Percentiles rank a stretch among this genome's conserved stretches.
Evolutionary conservation across 2,329 filamentous ascomycete genomes (phyloP).

Genomic region (Zalaria sp.): DNA sequence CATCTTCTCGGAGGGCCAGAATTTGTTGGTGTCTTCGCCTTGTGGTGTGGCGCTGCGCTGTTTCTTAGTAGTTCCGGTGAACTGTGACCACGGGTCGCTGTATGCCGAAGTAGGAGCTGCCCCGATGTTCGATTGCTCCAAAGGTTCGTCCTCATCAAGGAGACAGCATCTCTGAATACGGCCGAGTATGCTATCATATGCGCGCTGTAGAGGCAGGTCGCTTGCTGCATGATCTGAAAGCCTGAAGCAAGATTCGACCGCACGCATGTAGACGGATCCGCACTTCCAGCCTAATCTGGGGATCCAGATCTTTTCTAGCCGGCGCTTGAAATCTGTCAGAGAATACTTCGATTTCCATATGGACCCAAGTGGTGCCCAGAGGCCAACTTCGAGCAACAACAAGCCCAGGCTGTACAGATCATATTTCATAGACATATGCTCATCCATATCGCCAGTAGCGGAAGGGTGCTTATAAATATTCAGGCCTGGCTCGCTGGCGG

Average conservation of each 20-base stretch:
- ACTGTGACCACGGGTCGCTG: too few species aligned
- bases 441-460: slow-evolving; percentile 20
- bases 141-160: slow-evolving; percentile 16
- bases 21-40: too few species aligned
- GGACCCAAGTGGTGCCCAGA: slow-evolving; percentile 56
- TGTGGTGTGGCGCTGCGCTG: too few species aligned
- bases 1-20: too few species aligned
- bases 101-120: too few species aligned
- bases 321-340: slow-evolving; percentile 45
- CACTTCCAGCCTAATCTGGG: slow-evolving; percentile 53
- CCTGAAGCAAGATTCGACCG: slow-evolving; percentile 56
- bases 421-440: slow-evolving; percentile 33
- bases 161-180: slow-evolving; percentile 20
- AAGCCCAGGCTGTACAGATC: slow-evolving; percentile 64
- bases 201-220: slow-evolving; percentile 10
- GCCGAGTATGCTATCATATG: slow-evolving; percentile 15
- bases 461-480: slow-evolving; percentile 16
- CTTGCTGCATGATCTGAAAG: slow-evolving; percentile 41
- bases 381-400: slow-evolving; percentile 57
- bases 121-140: background rate
- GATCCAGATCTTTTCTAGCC: slow-evolving; percentile 50
- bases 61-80: too few species aligned
- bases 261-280: slow-evolving; percentile 61
- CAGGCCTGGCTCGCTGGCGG: slow-evolving; percentile 27
- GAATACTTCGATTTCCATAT: slow-evolving; percentile 46